Evolutionary conservation across 352 stramenopile genomes (phyloP).

Genomic region (Globisporangium paddicum): DNA sequence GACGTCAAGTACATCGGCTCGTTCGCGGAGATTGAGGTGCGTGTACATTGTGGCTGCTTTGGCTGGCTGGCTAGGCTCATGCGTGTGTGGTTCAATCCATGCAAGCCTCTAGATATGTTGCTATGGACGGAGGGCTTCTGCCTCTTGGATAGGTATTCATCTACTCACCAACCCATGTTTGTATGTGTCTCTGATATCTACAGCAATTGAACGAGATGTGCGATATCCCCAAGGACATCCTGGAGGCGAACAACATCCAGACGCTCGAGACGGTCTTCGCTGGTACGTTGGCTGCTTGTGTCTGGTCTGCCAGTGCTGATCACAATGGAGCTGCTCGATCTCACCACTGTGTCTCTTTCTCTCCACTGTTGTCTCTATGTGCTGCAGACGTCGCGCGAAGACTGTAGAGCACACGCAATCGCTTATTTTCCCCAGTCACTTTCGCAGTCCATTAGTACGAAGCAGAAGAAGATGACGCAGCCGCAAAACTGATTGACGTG

Average conservation of each 20-base stretch:
- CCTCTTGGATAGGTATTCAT: not conserved
- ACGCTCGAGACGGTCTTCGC: constrained; percentile 71
- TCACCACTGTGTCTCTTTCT: not conserved
- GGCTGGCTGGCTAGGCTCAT: not conserved
- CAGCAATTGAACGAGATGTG: constrained; percentile 83
- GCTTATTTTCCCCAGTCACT: not conserved
- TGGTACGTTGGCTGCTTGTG: constrained; percentile 26
- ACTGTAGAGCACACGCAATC: constrained; percentile 4
- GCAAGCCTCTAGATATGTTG: not conserved
- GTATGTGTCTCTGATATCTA: not conserved
- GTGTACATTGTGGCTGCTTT: not conserved
- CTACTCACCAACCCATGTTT: not conserved
- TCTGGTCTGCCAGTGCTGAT: not conserved
- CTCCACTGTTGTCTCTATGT: not conserved
- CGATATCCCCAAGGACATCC: constrained; percentile 67
- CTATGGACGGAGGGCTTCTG: not conserved
- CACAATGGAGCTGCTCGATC: not conserved
- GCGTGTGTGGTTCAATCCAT: not conserved
- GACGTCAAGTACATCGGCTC: constrained; percentile 68
- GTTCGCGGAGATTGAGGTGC: constrained; percentile 78
- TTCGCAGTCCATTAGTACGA: too few species aligned
- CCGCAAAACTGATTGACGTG: too few species aligned
- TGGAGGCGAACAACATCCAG: constrained; percentile 73
- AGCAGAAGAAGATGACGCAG: constrained; percentile 1
- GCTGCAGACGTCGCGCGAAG: constrained; percentile 13